Base-by-base conservation (phyloP, 768 basidiomycete species). In the Phlebiopsis flavidoalba region DNA sequence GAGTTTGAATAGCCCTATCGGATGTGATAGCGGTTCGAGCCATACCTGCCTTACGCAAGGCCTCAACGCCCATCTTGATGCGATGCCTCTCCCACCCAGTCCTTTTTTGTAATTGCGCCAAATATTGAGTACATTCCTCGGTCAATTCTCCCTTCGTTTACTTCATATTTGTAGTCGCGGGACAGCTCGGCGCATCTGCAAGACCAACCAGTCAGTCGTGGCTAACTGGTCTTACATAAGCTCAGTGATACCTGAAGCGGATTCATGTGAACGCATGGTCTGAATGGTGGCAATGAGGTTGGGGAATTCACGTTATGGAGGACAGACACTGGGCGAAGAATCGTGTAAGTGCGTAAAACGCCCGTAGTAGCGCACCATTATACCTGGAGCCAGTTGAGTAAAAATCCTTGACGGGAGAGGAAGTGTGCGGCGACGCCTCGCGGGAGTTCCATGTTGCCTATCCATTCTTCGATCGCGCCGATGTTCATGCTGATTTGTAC, bases 81-180 rank as follows among this genome's bases (percentile, higher is more conserved):
- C 94, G 80, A 71, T 93, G 89, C 59, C 92, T 79, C 73, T 99
- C 96, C 96, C 96, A 99, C 96, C 96, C 96, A 99, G 70, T 98
- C 95, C 69, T 93, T 95, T 93, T 95, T 74, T 98, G 95, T 8
- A 99, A 78, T 67, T 98, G 96, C 2, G 86, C 89, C 26, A 98
- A 82, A 67, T 98, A 98, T 75, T 97, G 93, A 43, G 84, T 79
- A 69, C 96, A 98, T 72, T 99, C 97, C 22, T 98, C 95, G 2
- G 87, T 90, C 93, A n/a, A 99, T 97, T 62, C 81, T 82, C 0
- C 86, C 81, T 73, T 99, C 97, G 69, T 88, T 89, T 53, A 98
- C 89, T 75, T 99, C 96, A 69, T 91, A 97, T 70, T 85, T 91
- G 74, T 93, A 93, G 69, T 98, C 96, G n/a, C 50, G 89, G 85